Evolutionary conservation across 768 basidiomycete species (phyloP), one percentile per base, ranked within the genome.

Genomic region (Psilocybe sp.): DNA sequence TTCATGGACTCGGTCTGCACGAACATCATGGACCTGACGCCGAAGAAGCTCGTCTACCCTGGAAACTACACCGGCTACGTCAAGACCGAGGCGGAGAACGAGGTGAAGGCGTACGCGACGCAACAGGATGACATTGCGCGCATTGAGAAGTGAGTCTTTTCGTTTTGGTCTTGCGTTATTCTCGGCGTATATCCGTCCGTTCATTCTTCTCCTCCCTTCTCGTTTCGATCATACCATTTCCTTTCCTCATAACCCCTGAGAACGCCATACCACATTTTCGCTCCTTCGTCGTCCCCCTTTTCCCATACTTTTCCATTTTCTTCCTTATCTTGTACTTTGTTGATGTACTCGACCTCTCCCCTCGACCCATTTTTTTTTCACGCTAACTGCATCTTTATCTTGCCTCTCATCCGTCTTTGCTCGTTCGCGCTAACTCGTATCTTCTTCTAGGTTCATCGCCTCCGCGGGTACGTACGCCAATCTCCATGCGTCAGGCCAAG

Each of bases 391-490:
- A n/a, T n/a, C n/a, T n/a, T n/a, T n/a, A n/a, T n/a, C n/a, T n/a
- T n/a, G n/a, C n/a, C n/a, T n/a, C n/a, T n/a, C n/a, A n/a, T n/a
- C n/a, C n/a, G n/a, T n/a, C n/a, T n/a, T n/a, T n/a, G n/a, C n/a
- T 14, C 32, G 28, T 20, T 52, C 16, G 35, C 13, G 16, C 19
- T 42, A 47, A 36, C 37, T 56, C 14, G 37, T 57, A 37, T 57
- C 34, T 44, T 15, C 18, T 37, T 18, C 18, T 42, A 87, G 93
- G 64, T 98, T 98, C 81, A 98, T 98, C 59, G 92, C 97, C 6
- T 95, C 92, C n/a, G 96, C 96, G 33, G 96, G 96, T 82, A 99
- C 96, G 33, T 99, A 98, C 66, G 97, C 96, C 60, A 99, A 99
- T 70, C 82, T 99, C 58, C n/a, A 97, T 99, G 61, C 92, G 87